Evolutionary conservation across 441 rosid species (phyloP).

Genomic region (Erodium texanum): DNA sequence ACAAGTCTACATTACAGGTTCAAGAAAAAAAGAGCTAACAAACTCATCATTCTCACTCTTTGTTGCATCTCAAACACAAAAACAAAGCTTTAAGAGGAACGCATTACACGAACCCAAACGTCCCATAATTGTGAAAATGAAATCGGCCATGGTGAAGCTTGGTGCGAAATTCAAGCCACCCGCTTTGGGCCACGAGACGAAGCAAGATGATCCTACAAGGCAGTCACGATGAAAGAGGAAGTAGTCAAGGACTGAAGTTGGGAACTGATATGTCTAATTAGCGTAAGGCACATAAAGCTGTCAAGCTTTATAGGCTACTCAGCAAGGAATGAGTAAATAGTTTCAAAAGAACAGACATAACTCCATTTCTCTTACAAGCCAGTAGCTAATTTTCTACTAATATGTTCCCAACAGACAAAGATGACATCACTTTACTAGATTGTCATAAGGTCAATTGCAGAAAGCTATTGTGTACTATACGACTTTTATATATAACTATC

Average conservation of each 20-base stretch:
- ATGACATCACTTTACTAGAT: not conserved
- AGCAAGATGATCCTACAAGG: slow-evolving; percentile 76
- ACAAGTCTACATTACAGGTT: not conserved
- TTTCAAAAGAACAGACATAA: not conserved
- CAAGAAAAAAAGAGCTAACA: slow-evolving; percentile 15
- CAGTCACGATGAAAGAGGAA: slow-evolving; percentile 15
- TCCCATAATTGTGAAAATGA: slow-evolving; percentile 20
- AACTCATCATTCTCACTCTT: slow-evolving; percentile 12
- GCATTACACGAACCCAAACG: slow-evolving; percentile 15
- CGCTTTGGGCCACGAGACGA: slow-evolving; percentile 74
- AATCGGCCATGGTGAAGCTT: not conserved
- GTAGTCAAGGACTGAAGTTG: not conserved
- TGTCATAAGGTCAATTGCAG: not conserved
- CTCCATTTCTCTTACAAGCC: not conserved
- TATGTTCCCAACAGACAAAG: not conserved
- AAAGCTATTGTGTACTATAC: too few species aligned
- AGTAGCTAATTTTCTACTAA: not conserved
- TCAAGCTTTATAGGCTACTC: not conserved
- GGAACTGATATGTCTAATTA: too few species aligned
- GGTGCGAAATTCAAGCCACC: slow-evolving; percentile 31
- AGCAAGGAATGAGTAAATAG: not conserved
- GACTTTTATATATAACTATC: too few species aligned
- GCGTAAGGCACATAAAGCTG: not conserved
- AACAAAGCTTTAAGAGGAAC: slow-evolving; percentile 1
- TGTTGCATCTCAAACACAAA: slow-evolving; percentile 24